These are phyloP conservation scores for Fusarium beomiforme DNA, from an alignment of 2,329 filamentous ascomycete genomes.

Conservation along the genomic window DNA sequence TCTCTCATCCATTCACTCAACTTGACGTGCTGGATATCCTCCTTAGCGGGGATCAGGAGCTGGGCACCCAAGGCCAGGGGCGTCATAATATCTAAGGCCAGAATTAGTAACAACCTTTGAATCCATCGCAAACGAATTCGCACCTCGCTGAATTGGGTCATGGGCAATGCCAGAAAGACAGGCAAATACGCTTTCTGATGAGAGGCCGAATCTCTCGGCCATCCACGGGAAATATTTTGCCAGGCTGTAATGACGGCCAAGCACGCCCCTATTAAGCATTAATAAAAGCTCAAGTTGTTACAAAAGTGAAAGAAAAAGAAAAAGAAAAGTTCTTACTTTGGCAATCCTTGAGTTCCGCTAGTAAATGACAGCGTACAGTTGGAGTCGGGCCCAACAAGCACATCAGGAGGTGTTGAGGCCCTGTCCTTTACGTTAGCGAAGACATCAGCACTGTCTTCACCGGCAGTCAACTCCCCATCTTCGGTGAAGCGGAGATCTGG, in stretches of 20 bases:
- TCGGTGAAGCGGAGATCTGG: neutral
- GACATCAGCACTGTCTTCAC: neutral
- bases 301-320: neutral
- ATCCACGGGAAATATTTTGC: conserved; percentile 5
- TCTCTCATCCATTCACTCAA: conserved; percentile 85
- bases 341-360: neutral
- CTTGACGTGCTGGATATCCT: conserved; percentile 86
- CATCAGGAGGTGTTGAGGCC: neutral
- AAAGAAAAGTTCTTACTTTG: neutral
- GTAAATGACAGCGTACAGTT: neutral
- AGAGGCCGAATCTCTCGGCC: conserved; percentile 70
- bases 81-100: conserved; percentile 77
- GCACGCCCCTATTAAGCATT: neutral
- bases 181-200: conserved; percentile 78
- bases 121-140: neutral
- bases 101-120: neutral
- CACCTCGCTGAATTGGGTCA: conserved; percentile 62
- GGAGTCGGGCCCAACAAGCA: neutral
- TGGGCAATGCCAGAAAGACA: conserved; percentile 88
- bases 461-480: neutral
- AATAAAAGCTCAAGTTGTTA: neutral
- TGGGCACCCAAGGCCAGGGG: conserved; percentile 87
- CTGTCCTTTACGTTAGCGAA: neutral
- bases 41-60: conserved; percentile 79
- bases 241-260: neutral